These are phyloP conservation scores for Oryza glumipatula DNA, from an alignment of 176 grass and related monocot species.

Conservation along the genomic window DNA sequence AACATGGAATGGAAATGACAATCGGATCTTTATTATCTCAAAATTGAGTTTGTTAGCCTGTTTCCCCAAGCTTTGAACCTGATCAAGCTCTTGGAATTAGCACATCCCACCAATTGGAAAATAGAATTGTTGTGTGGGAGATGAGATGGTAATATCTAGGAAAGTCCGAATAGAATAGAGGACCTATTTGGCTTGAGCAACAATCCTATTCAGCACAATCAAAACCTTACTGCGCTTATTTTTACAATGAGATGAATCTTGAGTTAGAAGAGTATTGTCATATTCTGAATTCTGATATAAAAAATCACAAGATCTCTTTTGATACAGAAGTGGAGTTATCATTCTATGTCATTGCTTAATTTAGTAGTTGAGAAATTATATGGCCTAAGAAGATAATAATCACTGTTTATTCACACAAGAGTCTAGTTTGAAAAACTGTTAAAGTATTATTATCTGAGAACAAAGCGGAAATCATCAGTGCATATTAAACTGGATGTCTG, in stretches of 20 bases:
- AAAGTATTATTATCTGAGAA: background rate
- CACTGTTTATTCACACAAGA: background rate
- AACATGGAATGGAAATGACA: background rate
- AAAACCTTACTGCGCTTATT: background rate
- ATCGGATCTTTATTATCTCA: background rate
- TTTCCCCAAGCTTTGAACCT: background rate
- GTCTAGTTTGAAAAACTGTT: background rate
- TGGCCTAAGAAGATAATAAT: background rate
- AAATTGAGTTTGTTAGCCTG: background rate
- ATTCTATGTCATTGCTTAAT: conserved; percentile 24
- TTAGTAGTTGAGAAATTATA: conserved; percentile 5
- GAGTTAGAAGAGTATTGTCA: background rate
- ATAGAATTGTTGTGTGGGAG: background rate
- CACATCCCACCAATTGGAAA: background rate
- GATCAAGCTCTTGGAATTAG: background rate
- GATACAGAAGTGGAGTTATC: background rate
- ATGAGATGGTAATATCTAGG: background rate
- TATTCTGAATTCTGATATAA: background rate
- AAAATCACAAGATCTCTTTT: conserved; percentile 6
- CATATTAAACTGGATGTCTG: background rate
- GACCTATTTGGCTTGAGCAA: background rate
- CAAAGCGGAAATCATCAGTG: background rate
- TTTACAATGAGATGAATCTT: background rate
- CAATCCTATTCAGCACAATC: background rate
- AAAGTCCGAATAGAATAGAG: background rate